phyloP scores from a whole-genome alignment of 2,329 filamentous ascomycete genomes.

The Coniochaeta hoffmannii region DNA sequence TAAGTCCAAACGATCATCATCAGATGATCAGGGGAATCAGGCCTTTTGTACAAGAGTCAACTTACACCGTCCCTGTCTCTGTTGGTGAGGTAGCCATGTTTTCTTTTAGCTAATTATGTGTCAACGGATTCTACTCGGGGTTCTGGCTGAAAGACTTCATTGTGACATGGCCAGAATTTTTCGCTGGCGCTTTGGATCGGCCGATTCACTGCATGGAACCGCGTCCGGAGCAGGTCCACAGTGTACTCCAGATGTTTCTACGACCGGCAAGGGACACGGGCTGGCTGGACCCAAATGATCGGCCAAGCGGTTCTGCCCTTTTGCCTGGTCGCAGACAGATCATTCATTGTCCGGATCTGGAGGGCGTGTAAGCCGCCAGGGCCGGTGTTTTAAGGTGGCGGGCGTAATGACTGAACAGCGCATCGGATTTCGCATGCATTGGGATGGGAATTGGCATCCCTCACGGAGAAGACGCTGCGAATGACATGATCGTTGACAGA shows the following conservation, averaged over 20 bases:
- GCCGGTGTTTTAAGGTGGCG: background rate
- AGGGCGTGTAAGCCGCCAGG: background rate
- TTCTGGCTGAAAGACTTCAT: background rate
- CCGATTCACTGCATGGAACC: background rate
- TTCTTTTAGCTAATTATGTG: slow-evolving; percentile 4
- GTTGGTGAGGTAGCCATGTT: background rate
- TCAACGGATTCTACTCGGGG: background rate
- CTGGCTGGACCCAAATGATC: background rate
- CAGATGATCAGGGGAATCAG: background rate
- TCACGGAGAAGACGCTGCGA: too few relatives aligned
- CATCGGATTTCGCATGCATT: too few relatives aligned
- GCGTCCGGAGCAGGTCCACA: background rate
- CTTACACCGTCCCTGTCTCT: background rate
- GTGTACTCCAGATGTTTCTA: background rate
- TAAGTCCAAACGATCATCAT: background rate
- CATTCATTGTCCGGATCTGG: background rate
- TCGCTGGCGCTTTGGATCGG: background rate
- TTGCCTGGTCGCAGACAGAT: background rate
- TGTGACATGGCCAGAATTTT: background rate
- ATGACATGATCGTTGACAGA: too few relatives aligned
- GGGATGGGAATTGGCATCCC: too few relatives aligned
- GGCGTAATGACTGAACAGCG: background rate
- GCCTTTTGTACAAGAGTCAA: background rate
- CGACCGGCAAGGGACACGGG: background rate
- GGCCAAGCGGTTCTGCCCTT: background rate